Conservation (phyloP, 2,329 filamentous ascomycete genomes). For the Trichoderma sp. region DNA sequence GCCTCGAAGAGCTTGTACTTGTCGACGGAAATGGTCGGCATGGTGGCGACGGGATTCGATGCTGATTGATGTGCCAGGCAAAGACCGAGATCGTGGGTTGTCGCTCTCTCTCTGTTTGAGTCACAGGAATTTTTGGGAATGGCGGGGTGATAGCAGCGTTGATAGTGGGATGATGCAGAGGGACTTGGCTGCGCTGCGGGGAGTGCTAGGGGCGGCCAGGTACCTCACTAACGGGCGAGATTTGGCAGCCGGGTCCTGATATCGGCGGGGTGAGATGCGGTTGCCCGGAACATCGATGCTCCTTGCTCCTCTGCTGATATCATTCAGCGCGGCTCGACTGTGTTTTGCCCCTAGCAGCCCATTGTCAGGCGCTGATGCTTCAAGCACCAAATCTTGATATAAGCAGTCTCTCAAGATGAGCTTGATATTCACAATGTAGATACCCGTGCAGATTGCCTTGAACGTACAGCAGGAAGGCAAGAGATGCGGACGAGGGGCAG, state of each 20-base stretch:
- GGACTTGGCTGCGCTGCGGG: not conserved
- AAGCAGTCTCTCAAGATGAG: too few relatives aligned
- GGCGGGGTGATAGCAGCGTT: constrained; percentile 34
- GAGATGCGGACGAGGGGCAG: not conserved
- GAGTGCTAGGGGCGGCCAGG: not conserved
- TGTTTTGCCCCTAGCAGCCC: not conserved
- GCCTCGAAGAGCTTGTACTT: constrained; percentile 95
- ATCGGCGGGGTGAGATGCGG: constrained; percentile 25
- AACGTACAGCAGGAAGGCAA: not conserved
- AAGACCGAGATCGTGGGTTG: not conserved
- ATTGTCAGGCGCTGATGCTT: not conserved
- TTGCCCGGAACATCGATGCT: constrained; percentile 40
- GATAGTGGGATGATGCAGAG: constrained; percentile 19
- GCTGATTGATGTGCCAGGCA: constrained; percentile 34
- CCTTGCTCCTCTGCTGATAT: constrained; percentile 29
- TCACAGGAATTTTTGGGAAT: constrained; percentile 48
- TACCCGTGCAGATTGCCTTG: too few relatives aligned
- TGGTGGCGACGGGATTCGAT: constrained; percentile 47
- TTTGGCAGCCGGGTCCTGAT: not conserved
- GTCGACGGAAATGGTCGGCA: constrained; percentile 97
- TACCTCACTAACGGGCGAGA: constrained; percentile 29
- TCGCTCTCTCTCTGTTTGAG: constrained; percentile 36
- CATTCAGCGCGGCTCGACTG: not conserved
- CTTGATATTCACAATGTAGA: too few relatives aligned
- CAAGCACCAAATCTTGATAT: too few relatives aligned